Evolutionary conservation across 345 rosid species (phyloP), one percentile per base, ranked within the genome.

Genomic region (Xanthoceras sorbifolium): DNA sequence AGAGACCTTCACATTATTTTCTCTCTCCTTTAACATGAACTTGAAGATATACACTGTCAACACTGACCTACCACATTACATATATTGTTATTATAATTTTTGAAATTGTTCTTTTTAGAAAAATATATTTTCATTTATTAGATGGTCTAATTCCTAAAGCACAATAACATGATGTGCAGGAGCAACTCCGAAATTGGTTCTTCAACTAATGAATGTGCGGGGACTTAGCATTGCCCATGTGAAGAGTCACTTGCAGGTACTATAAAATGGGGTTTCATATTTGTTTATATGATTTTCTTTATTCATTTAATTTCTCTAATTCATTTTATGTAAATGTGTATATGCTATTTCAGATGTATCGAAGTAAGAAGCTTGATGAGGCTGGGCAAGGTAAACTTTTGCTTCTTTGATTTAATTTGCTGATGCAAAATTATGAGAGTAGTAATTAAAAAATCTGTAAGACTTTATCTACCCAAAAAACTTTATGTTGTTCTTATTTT

Each of bases 141-240:
- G n/a, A n/a, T n/a, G n/a, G n/a, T n/a, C n/a, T n/a, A n/a, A n/a
- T n/a, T n/a, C n/a, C n/a, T n/a, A n/a, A n/a, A n/a, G n/a, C n/a
- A n/a, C n/a, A n/a, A n/a, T n/a, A n/a, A n/a, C n/a, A n/a, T n/a
- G n/a, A n/a, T n/a, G 59, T 74, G 61, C 76, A 92, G 97, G 88
- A 83, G 98, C 97, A 34, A 94, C 98, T 23, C 98, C 98, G 1
- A 92, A 94, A 79, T 71, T 88, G 80, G 98, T 94, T 82, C 96
- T 94, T 78, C 91, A 92, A 77, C 69, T 92, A 80, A 94, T 92
- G 97, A 94, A 94, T 84, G 87, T 90, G 44, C 85, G 84, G 77
- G 98, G 97, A 75, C 86, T 94, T 12, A 91, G 93, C 87, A 94
- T 94, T 84, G 91, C 98, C 15, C 97, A 94, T 81, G 96, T 94